Evolutionary conservation across 2,329 filamentous ascomycete genomes (phyloP), one percentile per base, ranked within the genome.

Genomic region (Fusarium sarcochroum): DNA sequence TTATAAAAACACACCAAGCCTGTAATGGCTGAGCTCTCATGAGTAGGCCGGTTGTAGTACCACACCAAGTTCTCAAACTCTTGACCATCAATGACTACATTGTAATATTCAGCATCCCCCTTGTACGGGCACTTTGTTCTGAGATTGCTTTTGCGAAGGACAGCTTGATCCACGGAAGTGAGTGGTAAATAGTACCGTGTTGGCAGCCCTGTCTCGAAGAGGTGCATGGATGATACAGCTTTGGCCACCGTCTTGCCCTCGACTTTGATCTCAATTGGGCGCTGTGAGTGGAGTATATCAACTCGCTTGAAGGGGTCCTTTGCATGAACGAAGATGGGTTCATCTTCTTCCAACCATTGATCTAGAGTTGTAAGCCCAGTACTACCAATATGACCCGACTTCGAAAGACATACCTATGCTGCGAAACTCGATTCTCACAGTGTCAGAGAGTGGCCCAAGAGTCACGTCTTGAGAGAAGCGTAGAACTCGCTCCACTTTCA

Each of bases 221-320:
- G 76, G 71, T 90, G 87, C 48, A 87, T 79, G 1, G 79, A 77
- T 4, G 80, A 82, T 2, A 73, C 67, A 1, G 84, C 80, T 17
- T 83, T 80, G n/a, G 83, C 84, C 2, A 90, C 76, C 0, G 80
- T 78, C 3, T 73, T 74, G 3, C 86, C 86, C 9, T 79, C 75
- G 6, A 86, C 68, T 21, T 80, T 80, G 37, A 91, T 80, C 13
- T 84, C 80, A 34, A 91, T 75, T 2, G 76, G 76, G 1, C 89
- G 85, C 3, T 81, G 80, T 0, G 88, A 90, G 2, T 80, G 80
- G 7, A 91, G 76, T 25, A 89, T 84, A 57, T 91, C 89, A 62
- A 92, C 80, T 14, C 90, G 84, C 68, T 89, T 90, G 78, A 86
- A 91, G 0, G 89, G 90, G 54, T 91, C 89, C 66, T 90, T 91